Conservation (phyloP, 257 asterid species). For the Plantago major region DNA sequence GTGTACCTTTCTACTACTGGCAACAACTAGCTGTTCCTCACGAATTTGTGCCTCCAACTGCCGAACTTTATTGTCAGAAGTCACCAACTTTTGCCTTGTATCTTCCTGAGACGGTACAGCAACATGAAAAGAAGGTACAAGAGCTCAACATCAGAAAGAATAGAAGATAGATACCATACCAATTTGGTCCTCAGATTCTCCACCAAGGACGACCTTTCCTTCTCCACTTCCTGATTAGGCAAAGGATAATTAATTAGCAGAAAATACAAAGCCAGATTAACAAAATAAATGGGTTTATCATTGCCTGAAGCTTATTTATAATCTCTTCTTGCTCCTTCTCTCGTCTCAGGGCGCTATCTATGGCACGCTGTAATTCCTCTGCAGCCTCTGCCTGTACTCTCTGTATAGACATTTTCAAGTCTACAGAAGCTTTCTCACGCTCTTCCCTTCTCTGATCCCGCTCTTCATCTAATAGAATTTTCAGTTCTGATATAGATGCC, state of each 20-base stretch:
- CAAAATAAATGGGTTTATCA: constrained; percentile 10
- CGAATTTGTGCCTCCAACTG: constrained; percentile 76
- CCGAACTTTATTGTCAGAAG: constrained; percentile 86
- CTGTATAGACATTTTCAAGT: constrained; percentile 65
- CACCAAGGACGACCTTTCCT: constrained; percentile 71
- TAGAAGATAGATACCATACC: constrained; percentile 42
- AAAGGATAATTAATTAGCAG: constrained; percentile 12
- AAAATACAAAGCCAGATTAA: constrained; percentile 17
- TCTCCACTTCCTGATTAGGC: constrained; percentile 69
- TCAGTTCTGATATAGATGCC: constrained; percentile 69
- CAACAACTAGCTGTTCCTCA: constrained; percentile 72
- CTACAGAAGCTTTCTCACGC: constrained; percentile 70
- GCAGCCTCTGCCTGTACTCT: constrained; percentile 82
- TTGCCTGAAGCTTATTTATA: constrained; percentile 85
- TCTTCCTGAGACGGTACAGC: constrained; percentile 58
- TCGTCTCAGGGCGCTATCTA: constrained; percentile 64
- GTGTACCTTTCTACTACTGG: constrained; percentile 57
- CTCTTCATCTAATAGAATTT: constrained; percentile 80
- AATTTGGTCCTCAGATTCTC: constrained; percentile 86
- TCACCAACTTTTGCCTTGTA: constrained; percentile 78
- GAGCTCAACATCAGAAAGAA: constrained; percentile 17
- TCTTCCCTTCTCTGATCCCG: constrained; percentile 93
- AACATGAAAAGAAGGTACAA: constrained; percentile 18
- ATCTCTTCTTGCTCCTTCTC: constrained; percentile 92
- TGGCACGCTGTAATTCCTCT: constrained; percentile 62